Base-by-base conservation (phyloP, 2,329 filamentous ascomycete species). In the Aspergillus eucalypticola region DNA sequence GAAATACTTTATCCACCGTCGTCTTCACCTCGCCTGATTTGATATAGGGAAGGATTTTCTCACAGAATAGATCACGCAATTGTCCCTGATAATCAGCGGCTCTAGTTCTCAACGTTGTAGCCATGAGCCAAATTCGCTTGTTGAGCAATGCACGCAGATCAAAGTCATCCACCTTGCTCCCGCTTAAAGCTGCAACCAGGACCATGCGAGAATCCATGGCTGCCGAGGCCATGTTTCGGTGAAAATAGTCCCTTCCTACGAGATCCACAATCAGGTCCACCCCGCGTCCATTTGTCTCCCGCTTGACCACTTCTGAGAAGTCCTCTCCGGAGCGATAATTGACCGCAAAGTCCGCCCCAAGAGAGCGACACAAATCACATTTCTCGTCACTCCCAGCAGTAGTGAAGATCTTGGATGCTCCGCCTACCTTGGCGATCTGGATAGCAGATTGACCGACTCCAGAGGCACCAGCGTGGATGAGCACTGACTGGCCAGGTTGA, bases 131-230 rank as follows among this genome's bases (percentile, higher is more conserved):
- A 2, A 53, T 38, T n/a, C 50, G 29, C 50, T 53, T 53, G 15
- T 53, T 38, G 17, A 53, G 50, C 29, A 53, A 21, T 7, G 50
- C 29, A 13, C 29, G 29, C 17, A 53, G 29, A 17, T 53, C 35
- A 3, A 50, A 50, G n/a, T 50, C 46, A 17, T 50, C 25, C 27
- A 53, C 50, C 32, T 53, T 39, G 5, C 29, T 39, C 3, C 50
- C 50, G 11, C 50, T 39, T 5, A 53, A 19, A 3, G 35, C 29
- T 5, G 29, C 50, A 11, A 53, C 29, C 6, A 38, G 32, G 10
- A 53, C 35, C 29, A 53, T 53, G 8, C 50, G 50, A n/a, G 29
- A 38, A 21, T 53, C 50, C 50, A 38, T 38, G 17, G 50, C 50
- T 8, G 50, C 50, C 6, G 35, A 21, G 10, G 29, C 32, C 50